Conservation (phyloP, 108 stramenopile species). For the Asterionellopsis glacialis region DNA sequence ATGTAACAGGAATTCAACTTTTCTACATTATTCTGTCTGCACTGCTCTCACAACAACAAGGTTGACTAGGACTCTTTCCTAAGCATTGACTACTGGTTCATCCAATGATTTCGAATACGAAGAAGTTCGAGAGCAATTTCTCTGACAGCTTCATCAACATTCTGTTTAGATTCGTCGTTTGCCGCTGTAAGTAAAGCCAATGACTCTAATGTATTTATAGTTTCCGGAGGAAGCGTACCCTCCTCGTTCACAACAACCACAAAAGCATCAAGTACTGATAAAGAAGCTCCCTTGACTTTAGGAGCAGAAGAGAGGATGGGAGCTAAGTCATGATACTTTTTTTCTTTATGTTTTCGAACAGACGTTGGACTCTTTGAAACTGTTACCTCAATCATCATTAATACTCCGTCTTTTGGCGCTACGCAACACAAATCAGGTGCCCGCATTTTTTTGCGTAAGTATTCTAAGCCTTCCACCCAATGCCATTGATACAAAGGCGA, state of each 20-base stretch:
- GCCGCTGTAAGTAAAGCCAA: too few species aligned
- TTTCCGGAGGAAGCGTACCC: slow-evolving; percentile 11
- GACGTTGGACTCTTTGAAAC: slow-evolving; percentile 14
- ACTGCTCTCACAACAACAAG: too few species aligned
- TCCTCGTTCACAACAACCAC: slow-evolving; percentile 17
- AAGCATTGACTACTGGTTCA: too few species aligned
- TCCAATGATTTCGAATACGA: too few species aligned
- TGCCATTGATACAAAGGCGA: slow-evolving; percentile 34
- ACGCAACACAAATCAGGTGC: slow-evolving; percentile 42
- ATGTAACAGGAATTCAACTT: too few species aligned
- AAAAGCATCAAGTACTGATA: slow-evolving; percentile 8
- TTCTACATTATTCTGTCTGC: too few species aligned
- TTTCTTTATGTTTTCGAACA: slow-evolving; percentile 2
- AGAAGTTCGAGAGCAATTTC: too few species aligned
- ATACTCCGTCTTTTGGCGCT: not conserved
- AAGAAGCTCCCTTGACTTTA: not conserved
- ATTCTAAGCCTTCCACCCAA: slow-evolving; percentile 6
- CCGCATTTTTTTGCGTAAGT: slow-evolving; percentile 22
- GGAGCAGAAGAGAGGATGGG: not conserved
- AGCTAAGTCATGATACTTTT: slow-evolving; percentile 23
- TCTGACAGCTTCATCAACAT: too few species aligned
- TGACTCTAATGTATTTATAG: not conserved
- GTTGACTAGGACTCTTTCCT: too few species aligned
- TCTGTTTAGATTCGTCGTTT: too few species aligned
- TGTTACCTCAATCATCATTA: slow-evolving; percentile 30